Evolutionary conservation across 2,329 filamentous ascomycete genomes (phyloP).

Genomic region (Phoma sp.): DNA sequence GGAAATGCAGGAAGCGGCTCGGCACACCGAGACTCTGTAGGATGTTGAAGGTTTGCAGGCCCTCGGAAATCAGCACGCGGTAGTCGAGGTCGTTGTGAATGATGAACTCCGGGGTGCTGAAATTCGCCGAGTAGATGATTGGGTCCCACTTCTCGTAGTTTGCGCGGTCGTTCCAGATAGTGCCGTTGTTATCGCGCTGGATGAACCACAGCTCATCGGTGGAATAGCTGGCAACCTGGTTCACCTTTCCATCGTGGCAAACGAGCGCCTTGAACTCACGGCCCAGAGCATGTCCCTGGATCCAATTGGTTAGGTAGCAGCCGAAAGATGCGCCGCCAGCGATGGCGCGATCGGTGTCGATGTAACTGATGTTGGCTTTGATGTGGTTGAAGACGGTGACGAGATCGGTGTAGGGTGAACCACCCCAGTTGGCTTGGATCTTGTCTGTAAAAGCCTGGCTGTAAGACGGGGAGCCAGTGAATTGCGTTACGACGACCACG

Average conservation of each 20-base stretch:
- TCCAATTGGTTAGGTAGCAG: conserved; percentile 70
- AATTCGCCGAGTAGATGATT: conserved; percentile 65
- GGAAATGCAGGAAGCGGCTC: conserved; percentile 79
- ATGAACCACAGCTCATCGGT: conserved; percentile 62
- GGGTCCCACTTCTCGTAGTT: conserved; percentile 66
- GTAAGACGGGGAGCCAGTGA: conserved; percentile 82
- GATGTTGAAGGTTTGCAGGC: conserved; percentile 83
- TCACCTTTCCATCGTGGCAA: conserved; percentile 85
- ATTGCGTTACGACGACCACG: conserved; percentile 79
- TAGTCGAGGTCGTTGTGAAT: conserved; percentile 92
- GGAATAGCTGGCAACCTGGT: conserved; percentile 56
- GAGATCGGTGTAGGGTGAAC: conserved; percentile 81
- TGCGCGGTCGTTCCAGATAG: conserved; percentile 48
- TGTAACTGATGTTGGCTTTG: conserved; percentile 66
- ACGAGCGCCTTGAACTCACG: conserved; percentile 87
- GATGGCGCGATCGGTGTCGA: conserved; percentile 74
- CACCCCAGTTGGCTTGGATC: conserved; percentile 83
- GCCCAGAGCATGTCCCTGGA: conserved; percentile 83
- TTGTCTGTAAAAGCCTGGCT: conserved; percentile 78
- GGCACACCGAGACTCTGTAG: conserved; percentile 77
- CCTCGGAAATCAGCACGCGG: conserved; percentile 83
- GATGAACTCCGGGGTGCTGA: conserved; percentile 85
- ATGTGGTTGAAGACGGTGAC: conserved; percentile 80
- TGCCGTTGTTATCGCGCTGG: conserved; percentile 53
- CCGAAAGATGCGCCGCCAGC: conserved; percentile 68